Conservation (phyloP, 2,329 filamentous ascomycete genomes). For the Stachybotrys elegans region DNA sequence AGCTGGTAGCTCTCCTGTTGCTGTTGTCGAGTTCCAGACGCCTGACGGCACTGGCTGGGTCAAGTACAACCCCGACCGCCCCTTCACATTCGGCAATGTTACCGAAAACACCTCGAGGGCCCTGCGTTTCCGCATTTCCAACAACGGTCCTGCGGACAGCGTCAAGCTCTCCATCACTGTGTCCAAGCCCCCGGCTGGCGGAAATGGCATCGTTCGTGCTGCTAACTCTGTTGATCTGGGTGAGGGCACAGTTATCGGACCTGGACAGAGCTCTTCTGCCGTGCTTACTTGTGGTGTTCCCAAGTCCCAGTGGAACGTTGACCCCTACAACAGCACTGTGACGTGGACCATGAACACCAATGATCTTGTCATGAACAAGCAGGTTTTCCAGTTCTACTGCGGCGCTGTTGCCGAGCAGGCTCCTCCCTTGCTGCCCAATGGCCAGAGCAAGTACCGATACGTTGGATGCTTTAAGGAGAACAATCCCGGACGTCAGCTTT, state of each 20-base stretch:
- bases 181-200: conserved; percentile 55
- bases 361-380: conserved; percentile 47
- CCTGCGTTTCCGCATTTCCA: conserved; percentile 49
- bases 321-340: conserved; percentile 42
- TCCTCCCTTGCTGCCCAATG: conserved; percentile 37
- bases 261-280: conserved; percentile 46
- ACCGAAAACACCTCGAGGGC: conserved; percentile 42
- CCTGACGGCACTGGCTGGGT: conserved; percentile 47
- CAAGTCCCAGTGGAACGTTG: conserved; percentile 51
- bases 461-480: conserved; percentile 52
- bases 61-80: conserved; percentile 31
- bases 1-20: conserved; percentile 42
- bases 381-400: conserved; percentile 46
- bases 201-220: conserved; percentile 47
- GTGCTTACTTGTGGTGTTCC: conserved; percentile 50
- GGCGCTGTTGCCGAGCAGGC: conserved; percentile 48
- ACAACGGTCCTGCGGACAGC: conserved; percentile 38
- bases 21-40: conserved; percentile 50
- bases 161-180: conserved; percentile 50
- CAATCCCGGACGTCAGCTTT: conserved; percentile 48
- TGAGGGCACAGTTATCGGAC: conserved; percentile 46
- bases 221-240: conserved; percentile 52
- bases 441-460: conserved; percentile 45
- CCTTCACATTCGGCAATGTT: conserved; percentile 53
- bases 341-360: conserved; percentile 55